Evolutionary conservation across 495 filamentous ascomycete species (phyloP), one percentile per base, ranked within the genome.

Genomic region (Podospora bellae-mahoneyi): DNA sequence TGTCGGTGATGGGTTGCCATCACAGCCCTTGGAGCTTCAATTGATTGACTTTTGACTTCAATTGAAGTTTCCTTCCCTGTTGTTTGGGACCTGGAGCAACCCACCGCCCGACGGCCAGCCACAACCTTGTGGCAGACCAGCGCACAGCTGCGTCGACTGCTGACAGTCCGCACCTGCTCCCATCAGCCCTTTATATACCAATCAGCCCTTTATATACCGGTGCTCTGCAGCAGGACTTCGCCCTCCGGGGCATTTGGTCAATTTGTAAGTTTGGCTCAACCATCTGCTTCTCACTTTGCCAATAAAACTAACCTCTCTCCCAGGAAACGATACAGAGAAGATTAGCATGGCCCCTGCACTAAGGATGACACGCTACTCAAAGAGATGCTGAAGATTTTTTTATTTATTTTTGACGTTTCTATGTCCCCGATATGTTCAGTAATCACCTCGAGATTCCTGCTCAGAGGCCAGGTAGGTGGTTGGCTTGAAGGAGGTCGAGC

Each of bases 271-370:
- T 70, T 69, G 27, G 23, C 28, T 53, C 7, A 72, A 18, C 15
- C 68, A 68, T 72, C 57, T 64, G 67, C 58, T 60, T 69, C 28
- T 56, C 66, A 58, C 69, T 71, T 71, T 64, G 16, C 60, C 9
- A 68, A 60, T 68, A 65, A 67, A 67, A 26, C 75, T 75, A 74
- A 74, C 66, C 60, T 62, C 27, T 2, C 27, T 2, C 53, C 56
- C 69, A 77, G 75, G 71, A 74, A 76, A 74, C 74, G 70, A 77
- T 76, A 76, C 76, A 91, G 88, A 93, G 89, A 93, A 92, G 88
- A 93, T 92, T 94, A 96, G 92, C 93, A 95, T 96, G 91, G 92
- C 91, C 93, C 93, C 93, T 97, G 93, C 91, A 94, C 91, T 94
- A 94, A 95, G 92, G 92, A 94, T 94, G 92, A 95, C 91, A 61